Conservation (phyloP, 2,329 filamentous ascomycete genomes). For the Apiospora malaysiana region DNA sequence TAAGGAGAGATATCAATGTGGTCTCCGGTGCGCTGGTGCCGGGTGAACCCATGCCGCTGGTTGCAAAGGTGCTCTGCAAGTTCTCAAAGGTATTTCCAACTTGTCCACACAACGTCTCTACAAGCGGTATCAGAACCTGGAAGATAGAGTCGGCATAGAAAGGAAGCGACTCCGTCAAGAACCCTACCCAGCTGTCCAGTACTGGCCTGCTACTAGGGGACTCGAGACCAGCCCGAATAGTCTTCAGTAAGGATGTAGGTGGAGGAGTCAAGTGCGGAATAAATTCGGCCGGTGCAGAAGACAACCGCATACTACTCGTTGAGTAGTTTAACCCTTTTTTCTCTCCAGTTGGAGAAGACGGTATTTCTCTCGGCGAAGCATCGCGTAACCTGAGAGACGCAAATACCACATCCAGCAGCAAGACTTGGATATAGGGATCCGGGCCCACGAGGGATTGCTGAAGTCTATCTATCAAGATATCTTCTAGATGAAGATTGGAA, state of each 20-base stretch:
- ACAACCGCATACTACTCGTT: slow-evolving; percentile 45
- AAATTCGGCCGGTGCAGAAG: slow-evolving; percentile 42
- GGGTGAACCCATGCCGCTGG: slow-evolving; percentile 37
- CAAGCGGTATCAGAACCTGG: slow-evolving; percentile 86
- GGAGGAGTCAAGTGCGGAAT: slow-evolving; percentile 53
- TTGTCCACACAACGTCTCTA: slow-evolving; percentile 85
- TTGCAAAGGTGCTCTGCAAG: slow-evolving; percentile 69
- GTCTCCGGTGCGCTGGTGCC: slow-evolving; percentile 64
- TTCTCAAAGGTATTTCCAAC: slow-evolving; percentile 75
- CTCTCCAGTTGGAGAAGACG: slow-evolving; percentile 53
- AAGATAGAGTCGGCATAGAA: slow-evolving; percentile 86
- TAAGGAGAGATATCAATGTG: slow-evolving; percentile 83
- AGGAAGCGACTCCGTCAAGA: slow-evolving; percentile 82
- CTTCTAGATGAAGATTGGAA: slow-evolving; percentile 71
- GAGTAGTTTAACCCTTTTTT: slow-evolving; percentile 53
- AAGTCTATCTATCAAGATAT: slow-evolving; percentile 72
- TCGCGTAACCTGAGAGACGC: slow-evolving; percentile 73
- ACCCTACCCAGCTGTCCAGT: slow-evolving; percentile 89
- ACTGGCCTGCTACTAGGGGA: slow-evolving; percentile 75
- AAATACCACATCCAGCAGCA: slow-evolving; percentile 79
- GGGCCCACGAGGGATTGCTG: slow-evolving; percentile 62
- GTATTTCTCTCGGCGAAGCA: slow-evolving; percentile 44
- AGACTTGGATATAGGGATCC: slow-evolving; percentile 75
- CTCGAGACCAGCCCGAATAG: slow-evolving; percentile 80
- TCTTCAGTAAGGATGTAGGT: slow-evolving; percentile 77